Evolutionary conservation across 1,139 yeast genomes (phyloP).

Genomic region (Hemisphaericaspora subhashii): DNA sequence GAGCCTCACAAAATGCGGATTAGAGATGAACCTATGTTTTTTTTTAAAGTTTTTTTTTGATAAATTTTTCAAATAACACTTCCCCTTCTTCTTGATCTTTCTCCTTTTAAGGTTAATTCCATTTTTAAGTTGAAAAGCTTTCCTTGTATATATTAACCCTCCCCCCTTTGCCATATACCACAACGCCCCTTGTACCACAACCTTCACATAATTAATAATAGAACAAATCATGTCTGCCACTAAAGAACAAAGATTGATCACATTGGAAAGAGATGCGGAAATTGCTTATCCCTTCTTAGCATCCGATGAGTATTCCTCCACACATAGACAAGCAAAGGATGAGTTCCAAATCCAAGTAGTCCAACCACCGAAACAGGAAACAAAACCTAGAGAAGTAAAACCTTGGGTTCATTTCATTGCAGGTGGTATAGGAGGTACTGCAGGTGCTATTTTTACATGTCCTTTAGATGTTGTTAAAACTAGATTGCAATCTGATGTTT

Average conservation of each 20-base stretch:
- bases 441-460: constrained; percentile 90
- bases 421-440: constrained; percentile 98
- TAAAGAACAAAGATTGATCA: constrained; percentile 16
- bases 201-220: too few species aligned
- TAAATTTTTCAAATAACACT: too few species aligned
- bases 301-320: constrained; percentile 66
- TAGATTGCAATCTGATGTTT: constrained; percentile 86
- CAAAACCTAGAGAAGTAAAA: constrained; percentile 34
- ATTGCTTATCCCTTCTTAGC: constrained; percentile 63
- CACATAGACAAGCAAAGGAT: constrained; percentile 35
- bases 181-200: too few species aligned
- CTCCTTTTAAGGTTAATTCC: too few species aligned
- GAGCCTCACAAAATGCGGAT: too few species aligned
- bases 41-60: too few species aligned
- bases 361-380: constrained; percentile 7
- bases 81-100: too few species aligned
- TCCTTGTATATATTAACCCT: constrained; percentile 1
- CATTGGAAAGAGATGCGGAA: constrained; percentile 54
- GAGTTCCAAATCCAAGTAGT: constrained; percentile 13
- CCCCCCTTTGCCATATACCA: too few species aligned
- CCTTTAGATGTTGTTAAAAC: constrained; percentile 98
- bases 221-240: constrained; percentile 6
- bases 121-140: too few species aligned
- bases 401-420: constrained; percentile 99
- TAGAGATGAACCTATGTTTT: too few species aligned